phyloP scores from a whole-genome alignment of 2,329 filamentous ascomycete genomes.

The Ophiostoma australiae region DNA sequence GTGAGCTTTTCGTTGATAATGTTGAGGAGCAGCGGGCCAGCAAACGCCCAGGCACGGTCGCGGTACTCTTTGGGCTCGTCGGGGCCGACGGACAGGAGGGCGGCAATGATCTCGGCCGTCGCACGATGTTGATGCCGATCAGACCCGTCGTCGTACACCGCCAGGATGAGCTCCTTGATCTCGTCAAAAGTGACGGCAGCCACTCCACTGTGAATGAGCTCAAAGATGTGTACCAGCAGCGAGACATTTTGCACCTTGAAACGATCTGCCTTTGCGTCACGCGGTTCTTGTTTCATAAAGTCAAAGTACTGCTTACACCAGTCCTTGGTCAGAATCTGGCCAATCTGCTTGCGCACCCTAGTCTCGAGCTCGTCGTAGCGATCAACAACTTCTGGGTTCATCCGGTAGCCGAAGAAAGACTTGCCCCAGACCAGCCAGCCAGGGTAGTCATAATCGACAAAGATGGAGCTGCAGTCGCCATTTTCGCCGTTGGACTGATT shows the following conservation, averaged over 20 bases:
- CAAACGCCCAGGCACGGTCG: conserved; percentile 78
- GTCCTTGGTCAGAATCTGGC: conserved; percentile 68
- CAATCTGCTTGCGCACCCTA: conserved; percentile 71
- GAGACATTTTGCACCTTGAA: conserved; percentile 87
- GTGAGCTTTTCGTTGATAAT: conserved; percentile 90
- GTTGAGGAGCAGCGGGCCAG: conserved; percentile 77
- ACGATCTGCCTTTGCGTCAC: conserved; percentile 46
- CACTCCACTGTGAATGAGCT: conserved; percentile 75
- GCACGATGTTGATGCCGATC: conserved; percentile 98
- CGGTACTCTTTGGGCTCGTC: conserved; percentile 72
- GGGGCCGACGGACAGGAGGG: conserved; percentile 71
- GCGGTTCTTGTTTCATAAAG: conserved; percentile 47
- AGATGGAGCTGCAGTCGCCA: conserved; percentile 54
- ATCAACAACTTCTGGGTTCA: conserved; percentile 62
- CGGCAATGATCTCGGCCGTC: conserved; percentile 87
- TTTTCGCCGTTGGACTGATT: conserved; percentile 2
- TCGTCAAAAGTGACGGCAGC: conserved; percentile 79
- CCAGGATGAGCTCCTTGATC: conserved; percentile 71
- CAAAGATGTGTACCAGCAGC: conserved; percentile 82
- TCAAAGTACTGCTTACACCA: conserved; percentile 88
- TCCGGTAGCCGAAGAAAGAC: conserved; percentile 72
- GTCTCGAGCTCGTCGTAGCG: conserved; percentile 77
- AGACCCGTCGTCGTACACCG: conserved; percentile 83
- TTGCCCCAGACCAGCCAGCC: conserved; percentile 97
- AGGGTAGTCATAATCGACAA: conserved; percentile 84